Conservation (phyloP, 208 protist genomes). For the Zelonia costaricensis region DNA sequence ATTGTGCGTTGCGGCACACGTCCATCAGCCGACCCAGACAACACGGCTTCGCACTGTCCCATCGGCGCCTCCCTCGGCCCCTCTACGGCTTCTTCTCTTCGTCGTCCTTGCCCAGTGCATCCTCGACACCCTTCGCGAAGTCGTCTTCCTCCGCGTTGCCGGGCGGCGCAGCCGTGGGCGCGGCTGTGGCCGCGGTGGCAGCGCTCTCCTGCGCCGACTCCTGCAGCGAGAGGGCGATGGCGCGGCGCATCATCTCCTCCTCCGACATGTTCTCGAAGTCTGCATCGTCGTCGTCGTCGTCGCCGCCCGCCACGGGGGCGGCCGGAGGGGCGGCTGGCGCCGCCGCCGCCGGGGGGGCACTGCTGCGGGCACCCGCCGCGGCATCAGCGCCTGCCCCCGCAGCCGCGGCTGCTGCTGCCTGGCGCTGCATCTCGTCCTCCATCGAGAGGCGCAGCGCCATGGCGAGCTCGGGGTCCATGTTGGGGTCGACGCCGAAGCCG, state of each 20-base stretch:
- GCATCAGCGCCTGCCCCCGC: constrained; percentile 24
- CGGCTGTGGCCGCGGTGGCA: constrained; percentile 4
- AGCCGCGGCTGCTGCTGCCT: constrained; percentile 64
- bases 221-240: constrained; percentile 81
- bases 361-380: constrained; percentile 1
- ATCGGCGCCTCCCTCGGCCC: no score
- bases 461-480: constrained; percentile 93
- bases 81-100: constrained; percentile 30
- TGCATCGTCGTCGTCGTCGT: constrained; percentile 18
- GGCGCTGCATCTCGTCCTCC: constrained; percentile 93
- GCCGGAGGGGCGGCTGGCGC: constrained; percentile 2
- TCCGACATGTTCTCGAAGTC: constrained; percentile 73
- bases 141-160: constrained; percentile 39
- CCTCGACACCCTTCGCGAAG: constrained; percentile 37
- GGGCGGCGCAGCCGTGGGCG: neutral
- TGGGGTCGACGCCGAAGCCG: constrained; percentile 91
- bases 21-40: no score
- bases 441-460: constrained; percentile 95
- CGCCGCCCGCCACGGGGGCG: neutral
- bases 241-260: constrained; percentile 83
- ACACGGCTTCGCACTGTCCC: no score
- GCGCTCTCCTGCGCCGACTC: constrained; percentile 28
- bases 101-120: constrained; percentile 40
- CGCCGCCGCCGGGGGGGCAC: constrained; percentile 8
- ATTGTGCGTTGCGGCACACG: no score